Evolutionary conservation across 1,284 basidiomycete genomes (phyloP).

Genomic region (Coniophora puteana): DNA sequence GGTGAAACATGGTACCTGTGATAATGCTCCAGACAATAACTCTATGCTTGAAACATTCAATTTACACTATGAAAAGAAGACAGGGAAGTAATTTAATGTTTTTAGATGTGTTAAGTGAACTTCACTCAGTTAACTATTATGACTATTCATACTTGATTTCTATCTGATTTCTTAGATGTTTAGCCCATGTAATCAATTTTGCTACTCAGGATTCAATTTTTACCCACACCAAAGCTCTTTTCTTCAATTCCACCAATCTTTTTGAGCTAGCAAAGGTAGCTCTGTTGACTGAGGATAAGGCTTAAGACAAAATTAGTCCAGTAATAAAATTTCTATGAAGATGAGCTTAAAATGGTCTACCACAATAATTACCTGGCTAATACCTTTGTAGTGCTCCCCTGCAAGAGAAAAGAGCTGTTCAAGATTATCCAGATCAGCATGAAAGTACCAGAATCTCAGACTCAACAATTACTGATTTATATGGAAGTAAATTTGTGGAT

Average conservation of each 20-base stretch:
- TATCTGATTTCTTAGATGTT: conserved; percentile 4
- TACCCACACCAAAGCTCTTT: conserved; percentile 5
- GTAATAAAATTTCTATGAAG: conserved; percentile 14
- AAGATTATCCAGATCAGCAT: conserved; percentile 18
- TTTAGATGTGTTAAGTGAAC: conserved; percentile 1
- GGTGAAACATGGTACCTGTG: conserved; percentile 6
- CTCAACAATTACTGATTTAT: conserved; percentile 28
- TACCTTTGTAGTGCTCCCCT: conserved; percentile 24
- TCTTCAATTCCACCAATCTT: too few species aligned
- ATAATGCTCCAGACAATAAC: conserved; percentile 3
- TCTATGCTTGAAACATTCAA: conserved; percentile 4
- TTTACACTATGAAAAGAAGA: background rate
- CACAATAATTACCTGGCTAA: too few species aligned
- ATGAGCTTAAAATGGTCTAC: too few species aligned
- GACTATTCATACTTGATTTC: too few species aligned
- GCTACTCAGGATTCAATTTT: conserved; percentile 5
- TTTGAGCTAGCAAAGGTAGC: background rate
- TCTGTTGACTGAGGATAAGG: background rate
- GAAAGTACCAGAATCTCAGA: conserved; percentile 1
- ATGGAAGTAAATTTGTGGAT: conserved; percentile 38
- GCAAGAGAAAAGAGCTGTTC: conserved; percentile 29
- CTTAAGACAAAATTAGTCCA: conserved; percentile 16
- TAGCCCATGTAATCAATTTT: conserved; percentile 7
- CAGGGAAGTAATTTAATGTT: background rate
- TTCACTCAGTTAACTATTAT: background rate